These are phyloP conservation scores for Fusarium nodosum DNA, from an alignment of 2,329 filamentous ascomycete species.

Conservation along the genomic window DNA sequence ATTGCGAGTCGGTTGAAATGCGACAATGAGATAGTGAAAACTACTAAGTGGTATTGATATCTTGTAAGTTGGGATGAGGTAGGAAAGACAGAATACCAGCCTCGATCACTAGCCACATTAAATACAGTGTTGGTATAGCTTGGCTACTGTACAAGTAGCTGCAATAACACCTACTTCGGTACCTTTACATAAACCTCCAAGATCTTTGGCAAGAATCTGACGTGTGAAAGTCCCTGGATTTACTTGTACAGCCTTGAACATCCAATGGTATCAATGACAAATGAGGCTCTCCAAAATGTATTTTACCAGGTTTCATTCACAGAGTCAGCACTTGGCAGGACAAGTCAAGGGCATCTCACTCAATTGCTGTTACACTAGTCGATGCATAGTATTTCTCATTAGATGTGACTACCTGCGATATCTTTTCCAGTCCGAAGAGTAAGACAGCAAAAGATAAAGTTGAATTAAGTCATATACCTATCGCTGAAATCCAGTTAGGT, in stretches of 20 bases:
- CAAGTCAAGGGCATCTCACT: background rate
- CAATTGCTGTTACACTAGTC: background rate
- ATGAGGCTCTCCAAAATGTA: background rate
- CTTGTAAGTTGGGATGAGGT: slow-evolving; percentile 24
- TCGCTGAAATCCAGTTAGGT: background rate
- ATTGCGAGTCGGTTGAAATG: background rate
- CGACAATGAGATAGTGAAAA: background rate
- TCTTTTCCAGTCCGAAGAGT: background rate
- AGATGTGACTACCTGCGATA: background rate
- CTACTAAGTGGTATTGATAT: background rate
- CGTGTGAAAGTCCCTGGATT: background rate
- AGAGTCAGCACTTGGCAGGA: slow-evolving; percentile 15
- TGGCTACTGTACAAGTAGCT: background rate
- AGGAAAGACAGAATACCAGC: slow-evolving; percentile 10
- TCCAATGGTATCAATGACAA: background rate
- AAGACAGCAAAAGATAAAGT: background rate
- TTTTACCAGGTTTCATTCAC: too few relatives aligned
- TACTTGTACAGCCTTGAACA: background rate
- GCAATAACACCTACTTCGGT: too few relatives aligned
- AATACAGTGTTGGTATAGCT: background rate
- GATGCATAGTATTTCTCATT: background rate
- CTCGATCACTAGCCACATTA: slow-evolving; percentile 17
- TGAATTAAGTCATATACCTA: background rate
- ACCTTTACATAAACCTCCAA: too few relatives aligned
- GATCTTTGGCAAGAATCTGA: too few relatives aligned